Conservation (phyloP, 148 eudicot species). For the Fagopyrum homotropicum region DNA sequence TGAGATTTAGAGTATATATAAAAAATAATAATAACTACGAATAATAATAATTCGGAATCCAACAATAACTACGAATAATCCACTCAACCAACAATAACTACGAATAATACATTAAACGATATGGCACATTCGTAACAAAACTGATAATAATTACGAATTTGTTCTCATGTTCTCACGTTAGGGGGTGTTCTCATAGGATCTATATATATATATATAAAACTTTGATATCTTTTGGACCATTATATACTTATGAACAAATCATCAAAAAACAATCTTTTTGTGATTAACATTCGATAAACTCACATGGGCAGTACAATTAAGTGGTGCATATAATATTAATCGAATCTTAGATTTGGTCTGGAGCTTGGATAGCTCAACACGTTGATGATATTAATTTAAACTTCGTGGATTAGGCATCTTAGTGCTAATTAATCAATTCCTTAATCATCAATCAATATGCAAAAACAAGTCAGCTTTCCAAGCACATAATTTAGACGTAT, state of each 20-base stretch:
- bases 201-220: no score
- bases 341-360: not conserved
- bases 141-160: no score
- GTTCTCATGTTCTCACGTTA: no score
- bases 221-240: not conserved
- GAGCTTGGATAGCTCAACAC: slow-evolving; percentile 5
- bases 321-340: not conserved
- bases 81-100: no score
- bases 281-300: not conserved
- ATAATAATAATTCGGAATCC: no score
- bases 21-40: no score
- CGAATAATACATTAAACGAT: no score
- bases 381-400: not conserved
- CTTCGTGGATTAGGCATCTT: not conserved
- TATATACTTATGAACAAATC: not conserved
- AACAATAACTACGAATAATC: no score
- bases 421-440: not conserved
- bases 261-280: not conserved
- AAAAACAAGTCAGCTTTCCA: not conserved
- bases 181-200: no score
- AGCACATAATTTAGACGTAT: not conserved
- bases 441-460: not conserved
- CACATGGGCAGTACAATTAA: not conserved
- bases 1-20: no score
- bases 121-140: no score